Percentiles rank a stretch among this genome's conserved stretches.
Evolutionary conservation across 1,284 basidiomycete genomes (phyloP).

Genomic region (Xerocomus amazonicus): DNA sequence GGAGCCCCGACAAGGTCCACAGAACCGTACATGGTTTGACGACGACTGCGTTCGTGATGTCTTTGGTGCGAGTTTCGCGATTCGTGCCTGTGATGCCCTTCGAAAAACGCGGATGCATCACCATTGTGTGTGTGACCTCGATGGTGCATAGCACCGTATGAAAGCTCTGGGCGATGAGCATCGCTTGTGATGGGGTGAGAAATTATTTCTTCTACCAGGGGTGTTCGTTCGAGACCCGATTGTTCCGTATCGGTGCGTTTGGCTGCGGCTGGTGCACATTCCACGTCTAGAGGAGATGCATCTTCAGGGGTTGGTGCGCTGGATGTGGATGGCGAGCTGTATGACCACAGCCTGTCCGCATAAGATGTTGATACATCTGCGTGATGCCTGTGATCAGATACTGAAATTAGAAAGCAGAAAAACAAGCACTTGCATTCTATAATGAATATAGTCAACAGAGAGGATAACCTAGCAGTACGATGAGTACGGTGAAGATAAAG

Average conservation of each 20-base stretch:
- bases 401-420: neutral
- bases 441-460: slow-evolving; percentile 66
- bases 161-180: slow-evolving; percentile 6
- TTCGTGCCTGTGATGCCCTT: slow-evolving; percentile 46
- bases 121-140: slow-evolving; percentile 10
- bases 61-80: slow-evolving; percentile 31
- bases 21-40: slow-evolving; percentile 25
- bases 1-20: slow-evolving; percentile 3
- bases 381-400: neutral
- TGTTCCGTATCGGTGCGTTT: slow-evolving; percentile 4
- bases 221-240: slow-evolving; percentile 12
- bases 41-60: slow-evolving; percentile 36
- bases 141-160: slow-evolving; percentile 20
- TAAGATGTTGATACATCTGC: slow-evolving; percentile 68
- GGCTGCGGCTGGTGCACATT: slow-evolving; percentile 4
- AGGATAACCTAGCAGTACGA: slow-evolving; percentile 45
- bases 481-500: slow-evolving; percentile 1
- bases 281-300: slow-evolving; percentile 12
- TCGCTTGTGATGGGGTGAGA: slow-evolving; percentile 7
- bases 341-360: slow-evolving; percentile 63
- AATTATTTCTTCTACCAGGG: slow-evolving; percentile 13
- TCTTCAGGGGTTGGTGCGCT: slow-evolving; percentile 24
- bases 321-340: slow-evolving; percentile 51
- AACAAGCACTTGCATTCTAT: slow-evolving; percentile 60
- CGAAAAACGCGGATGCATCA: slow-evolving; percentile 22